Percentiles rank a stretch among this genome's conserved stretches.
Evolutionary conservation across 805 yeast species (phyloP).

Genomic region (Wickerhamiella kurtzmanii): DNA sequence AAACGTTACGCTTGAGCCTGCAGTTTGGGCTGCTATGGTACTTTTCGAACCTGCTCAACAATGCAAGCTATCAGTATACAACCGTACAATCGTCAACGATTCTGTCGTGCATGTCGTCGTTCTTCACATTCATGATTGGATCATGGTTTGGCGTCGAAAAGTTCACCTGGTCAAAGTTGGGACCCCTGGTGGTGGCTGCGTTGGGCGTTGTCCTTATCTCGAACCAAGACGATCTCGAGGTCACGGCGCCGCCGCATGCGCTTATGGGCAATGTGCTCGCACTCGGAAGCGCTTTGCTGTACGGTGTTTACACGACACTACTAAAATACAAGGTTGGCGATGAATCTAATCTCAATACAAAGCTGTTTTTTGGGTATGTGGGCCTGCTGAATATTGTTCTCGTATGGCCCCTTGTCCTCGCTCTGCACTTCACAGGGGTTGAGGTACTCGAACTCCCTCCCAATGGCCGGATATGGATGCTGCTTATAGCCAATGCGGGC

Average conservation of each 20-base stretch:
- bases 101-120: constrained; percentile 79
- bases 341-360: constrained; percentile 70
- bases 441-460: constrained; percentile 67
- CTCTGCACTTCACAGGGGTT: constrained; percentile 48
- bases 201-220: constrained; percentile 74
- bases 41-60: constrained; percentile 73
- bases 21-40: constrained; percentile 88
- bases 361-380: constrained; percentile 86
- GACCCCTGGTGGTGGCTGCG: constrained; percentile 59
- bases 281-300: constrained; percentile 70
- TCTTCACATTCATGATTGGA: constrained; percentile 81
- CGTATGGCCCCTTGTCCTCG: constrained; percentile 69
- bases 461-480: constrained; percentile 34
- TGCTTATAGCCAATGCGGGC: constrained; percentile 52
- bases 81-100: constrained; percentile 92
- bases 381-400: constrained; percentile 66
- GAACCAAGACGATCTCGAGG: constrained; percentile 27
- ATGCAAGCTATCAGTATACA: constrained; percentile 76
- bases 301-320: constrained; percentile 81
- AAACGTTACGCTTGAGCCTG: constrained; percentile 61
- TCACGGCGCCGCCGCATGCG: constrained; percentile 20
- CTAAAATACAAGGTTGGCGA: constrained; percentile 58
- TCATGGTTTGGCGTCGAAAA: constrained; percentile 55
- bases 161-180: constrained; percentile 48
- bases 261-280: constrained; percentile 71